phyloP scores from a whole-genome alignment of 208 protist genomes.

The Acanthamoeba sp. region DNA sequence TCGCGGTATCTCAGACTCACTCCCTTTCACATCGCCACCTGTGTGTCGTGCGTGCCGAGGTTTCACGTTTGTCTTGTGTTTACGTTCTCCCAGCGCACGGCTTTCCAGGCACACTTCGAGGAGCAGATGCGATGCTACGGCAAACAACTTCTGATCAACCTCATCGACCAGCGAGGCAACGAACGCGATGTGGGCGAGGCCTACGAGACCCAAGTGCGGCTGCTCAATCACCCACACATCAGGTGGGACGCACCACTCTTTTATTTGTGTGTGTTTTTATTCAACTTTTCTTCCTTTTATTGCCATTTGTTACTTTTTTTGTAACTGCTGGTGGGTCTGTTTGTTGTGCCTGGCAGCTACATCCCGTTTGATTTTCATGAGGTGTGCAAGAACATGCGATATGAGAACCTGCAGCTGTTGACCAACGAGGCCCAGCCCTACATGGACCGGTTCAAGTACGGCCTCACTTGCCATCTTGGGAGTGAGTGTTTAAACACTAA shows the following conservation, averaged over 20 bases:
- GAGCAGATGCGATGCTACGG: slow-evolving; percentile 78
- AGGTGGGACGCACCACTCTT: too few relatives aligned
- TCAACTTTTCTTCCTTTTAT: not conserved
- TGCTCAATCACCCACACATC: slow-evolving; percentile 52
- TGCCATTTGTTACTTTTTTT: not conserved
- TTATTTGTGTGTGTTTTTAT: too few relatives aligned
- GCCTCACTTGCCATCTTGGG: not conserved
- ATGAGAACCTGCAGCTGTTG: slow-evolving; percentile 82
- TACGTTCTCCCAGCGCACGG: not conserved
- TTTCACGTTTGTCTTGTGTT: not conserved
- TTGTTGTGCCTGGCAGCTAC: slow-evolving; percentile 83
- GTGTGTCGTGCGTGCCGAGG: not conserved
- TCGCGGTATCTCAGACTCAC: not conserved
- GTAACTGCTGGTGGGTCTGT: too few relatives aligned
- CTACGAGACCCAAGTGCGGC: slow-evolving; percentile 77
- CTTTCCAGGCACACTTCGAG: slow-evolving; percentile 83
- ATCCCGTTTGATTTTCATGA: slow-evolving; percentile 90
- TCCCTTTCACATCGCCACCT: too few relatives aligned
- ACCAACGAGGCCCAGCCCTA: slow-evolving; percentile 76
- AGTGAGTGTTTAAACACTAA: not conserved
- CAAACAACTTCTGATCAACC: slow-evolving; percentile 76
- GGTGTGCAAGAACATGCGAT: slow-evolving; percentile 84
- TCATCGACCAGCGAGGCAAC: slow-evolving; percentile 81
- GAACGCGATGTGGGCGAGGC: slow-evolving; percentile 80
- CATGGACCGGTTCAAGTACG: slow-evolving; percentile 58